These are phyloP conservation scores for Cicer arietinum DNA, from an alignment of 306 rosid genomes.

Conservation along the genomic window DNA sequence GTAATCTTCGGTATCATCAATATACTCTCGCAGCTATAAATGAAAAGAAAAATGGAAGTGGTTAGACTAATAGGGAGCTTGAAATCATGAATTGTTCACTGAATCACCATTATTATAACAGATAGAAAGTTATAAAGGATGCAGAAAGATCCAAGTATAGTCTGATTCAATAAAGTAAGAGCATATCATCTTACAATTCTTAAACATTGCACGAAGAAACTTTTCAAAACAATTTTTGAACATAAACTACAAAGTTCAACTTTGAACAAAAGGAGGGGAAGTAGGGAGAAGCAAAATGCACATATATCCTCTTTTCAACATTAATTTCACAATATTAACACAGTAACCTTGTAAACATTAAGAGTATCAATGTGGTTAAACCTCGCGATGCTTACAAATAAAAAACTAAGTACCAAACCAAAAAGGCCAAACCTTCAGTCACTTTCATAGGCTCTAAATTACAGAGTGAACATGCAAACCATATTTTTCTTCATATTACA, in stretches of 20 bases:
- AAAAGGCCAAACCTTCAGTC: constrained; percentile 4
- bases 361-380: constrained; percentile 25
- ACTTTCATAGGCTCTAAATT: constrained; percentile 1
- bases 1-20: constrained; percentile 94
- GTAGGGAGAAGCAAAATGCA: constrained; percentile 14
- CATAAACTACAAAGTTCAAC: neutral
- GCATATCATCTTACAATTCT: constrained; percentile 12
- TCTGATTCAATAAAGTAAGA: neutral
- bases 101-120: neutral
- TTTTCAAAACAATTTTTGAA: constrained; percentile 17
- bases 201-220: neutral
- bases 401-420: constrained; percentile 22
- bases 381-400: constrained; percentile 17
- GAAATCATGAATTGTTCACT: neutral
- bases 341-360: neutral
- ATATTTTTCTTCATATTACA: neutral
- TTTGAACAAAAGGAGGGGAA: neutral
- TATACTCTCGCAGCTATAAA: constrained; percentile 86
- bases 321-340: constrained; percentile 4
- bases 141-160: neutral
- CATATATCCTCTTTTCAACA: neutral
- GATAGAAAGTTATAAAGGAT: neutral
- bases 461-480: neutral
- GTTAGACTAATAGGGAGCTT: neutral
- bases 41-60: constrained; percentile 33